Conservation (phyloP, 2,329 filamentous ascomycete species). For the Cordyceps tenuipes region DNA sequence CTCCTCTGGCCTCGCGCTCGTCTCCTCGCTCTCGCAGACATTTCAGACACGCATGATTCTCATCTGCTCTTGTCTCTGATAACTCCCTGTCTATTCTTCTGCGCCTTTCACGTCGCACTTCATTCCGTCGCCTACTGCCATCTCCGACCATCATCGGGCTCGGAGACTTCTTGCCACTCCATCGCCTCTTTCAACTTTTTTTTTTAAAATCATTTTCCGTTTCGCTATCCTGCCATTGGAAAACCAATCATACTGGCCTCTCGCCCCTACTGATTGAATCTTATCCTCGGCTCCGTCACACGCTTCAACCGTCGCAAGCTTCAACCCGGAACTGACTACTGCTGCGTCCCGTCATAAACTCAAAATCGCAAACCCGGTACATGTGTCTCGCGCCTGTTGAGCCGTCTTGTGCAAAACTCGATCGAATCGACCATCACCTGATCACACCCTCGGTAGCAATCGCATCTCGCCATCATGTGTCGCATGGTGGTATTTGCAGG, state of each 20-base stretch:
- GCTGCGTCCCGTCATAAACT: neutral
- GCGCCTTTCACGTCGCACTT: neutral
- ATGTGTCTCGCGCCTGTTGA: neutral
- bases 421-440: neutral
- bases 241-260: neutral
- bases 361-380: neutral
- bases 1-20: neutral
- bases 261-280: neutral
- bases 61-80: neutral
- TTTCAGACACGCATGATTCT: neutral
- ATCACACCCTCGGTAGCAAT: neutral
- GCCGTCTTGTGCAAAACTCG: neutral
- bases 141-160: neutral
- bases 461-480: slow-evolving; percentile 30
- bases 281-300: neutral
- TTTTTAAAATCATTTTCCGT: neutral
- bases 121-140: neutral
- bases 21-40: neutral
- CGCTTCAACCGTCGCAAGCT: neutral
- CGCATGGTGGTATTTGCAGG: slow-evolving; percentile 38
- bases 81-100: neutral
- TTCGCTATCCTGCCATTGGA: neutral
- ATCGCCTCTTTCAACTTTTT: neutral
- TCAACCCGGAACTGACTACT: neutral
- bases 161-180: neutral